Conservation (phyloP, 108 stramenopile species). For the Stephanodiscus minutulus region DNA sequence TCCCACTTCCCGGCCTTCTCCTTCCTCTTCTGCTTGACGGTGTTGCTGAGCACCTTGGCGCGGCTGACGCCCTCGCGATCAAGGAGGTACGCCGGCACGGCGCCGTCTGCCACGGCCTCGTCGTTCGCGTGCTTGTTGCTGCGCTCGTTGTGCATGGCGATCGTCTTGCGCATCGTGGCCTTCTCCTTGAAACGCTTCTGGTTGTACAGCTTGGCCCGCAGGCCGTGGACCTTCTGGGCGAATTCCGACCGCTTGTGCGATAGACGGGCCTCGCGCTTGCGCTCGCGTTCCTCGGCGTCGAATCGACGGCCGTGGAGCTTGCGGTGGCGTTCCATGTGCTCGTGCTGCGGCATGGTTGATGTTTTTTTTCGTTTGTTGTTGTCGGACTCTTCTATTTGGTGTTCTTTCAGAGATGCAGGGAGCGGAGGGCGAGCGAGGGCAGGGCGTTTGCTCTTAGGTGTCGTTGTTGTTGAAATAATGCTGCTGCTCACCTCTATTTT, state of each 20-base stretch:
- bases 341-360: slow-evolving; percentile 98
- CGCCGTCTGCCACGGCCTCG: slow-evolving; percentile 93
- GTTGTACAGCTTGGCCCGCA: slow-evolving; percentile 97
- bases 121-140: slow-evolving; percentile 96
- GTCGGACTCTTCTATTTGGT: too few species aligned
- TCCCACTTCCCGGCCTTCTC: slow-evolving; percentile 99
- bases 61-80: slow-evolving; percentile 97
- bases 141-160: slow-evolving; percentile 97
- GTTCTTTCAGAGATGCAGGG: too few species aligned
- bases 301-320: slow-evolving; percentile 98
- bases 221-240: slow-evolving; percentile 96
- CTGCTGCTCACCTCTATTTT: too few species aligned
- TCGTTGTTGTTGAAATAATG: too few species aligned
- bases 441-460: too few species aligned
- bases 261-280: slow-evolving; percentile 97
- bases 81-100: slow-evolving; percentile 97
- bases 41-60: slow-evolving; percentile 98
- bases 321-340: slow-evolving; percentile 99
- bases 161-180: slow-evolving; percentile 99
- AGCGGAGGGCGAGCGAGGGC: too few species aligned
- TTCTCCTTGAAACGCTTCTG: slow-evolving; percentile 99
- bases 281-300: slow-evolving; percentile 93
- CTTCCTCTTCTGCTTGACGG: slow-evolving; percentile 99
- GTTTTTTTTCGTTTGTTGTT: slow-evolving; percentile 1
- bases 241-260: slow-evolving; percentile 95